Evolutionary conservation across 2,329 filamentous ascomycete genomes (phyloP).

Genomic region (Blastomyces gilchristii): DNA sequence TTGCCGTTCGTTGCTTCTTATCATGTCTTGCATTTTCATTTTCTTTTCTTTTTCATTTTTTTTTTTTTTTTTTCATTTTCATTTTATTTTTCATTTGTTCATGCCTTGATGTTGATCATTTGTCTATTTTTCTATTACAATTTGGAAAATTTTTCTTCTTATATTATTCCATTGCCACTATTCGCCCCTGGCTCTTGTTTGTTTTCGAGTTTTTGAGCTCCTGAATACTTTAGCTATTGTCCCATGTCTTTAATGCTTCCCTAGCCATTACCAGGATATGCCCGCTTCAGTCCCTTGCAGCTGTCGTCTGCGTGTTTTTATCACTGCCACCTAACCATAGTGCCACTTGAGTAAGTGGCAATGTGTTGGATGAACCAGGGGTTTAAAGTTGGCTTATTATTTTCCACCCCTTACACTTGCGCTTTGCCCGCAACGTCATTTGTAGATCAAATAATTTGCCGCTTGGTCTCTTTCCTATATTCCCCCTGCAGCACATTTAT

Average conservation of each 20-base stretch:
- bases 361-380: neutral
- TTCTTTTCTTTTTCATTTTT: too few relatives aligned
- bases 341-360: neutral
- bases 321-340: neutral
- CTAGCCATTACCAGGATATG: neutral
- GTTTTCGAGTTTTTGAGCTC: neutral
- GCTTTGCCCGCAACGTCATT: neutral
- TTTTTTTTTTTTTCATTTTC: neutral
- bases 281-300: neutral
- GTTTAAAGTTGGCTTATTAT: neutral
- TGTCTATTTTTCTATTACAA: neutral
- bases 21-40: neutral
- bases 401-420: neutral
- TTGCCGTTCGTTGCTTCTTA: slow-evolving; percentile 4
- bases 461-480: neutral
- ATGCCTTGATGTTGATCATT: neutral
- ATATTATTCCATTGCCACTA: neutral
- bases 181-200: neutral
- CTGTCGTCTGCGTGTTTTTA: neutral
- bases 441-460: neutral
- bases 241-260: neutral
- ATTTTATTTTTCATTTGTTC: neutral
- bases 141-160: neutral
- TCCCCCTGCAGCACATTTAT: neutral
- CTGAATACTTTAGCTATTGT: neutral